phyloP scores from a whole-genome alignment of 805 yeast genomes.

The Sugiyamaella marilandica region DNA sequence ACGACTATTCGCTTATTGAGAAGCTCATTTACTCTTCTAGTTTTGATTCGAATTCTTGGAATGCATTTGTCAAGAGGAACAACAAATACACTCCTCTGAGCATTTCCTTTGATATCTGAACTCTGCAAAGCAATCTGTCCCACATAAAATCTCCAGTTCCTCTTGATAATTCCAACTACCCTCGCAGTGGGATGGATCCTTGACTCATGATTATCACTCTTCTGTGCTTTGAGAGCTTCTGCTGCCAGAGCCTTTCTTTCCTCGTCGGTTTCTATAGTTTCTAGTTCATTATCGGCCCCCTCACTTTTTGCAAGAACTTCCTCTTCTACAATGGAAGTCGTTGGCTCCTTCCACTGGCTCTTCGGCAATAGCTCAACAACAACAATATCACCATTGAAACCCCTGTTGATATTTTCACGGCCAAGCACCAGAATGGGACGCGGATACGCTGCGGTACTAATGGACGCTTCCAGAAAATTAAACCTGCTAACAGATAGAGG shows the following conservation, averaged over 20 bases:
- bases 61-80: slow-evolving; percentile 82
- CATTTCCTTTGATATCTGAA: slow-evolving; percentile 45
- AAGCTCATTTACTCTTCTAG: slow-evolving; percentile 78
- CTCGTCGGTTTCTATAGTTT: slow-evolving; percentile 49
- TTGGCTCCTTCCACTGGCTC: slow-evolving; percentile 81
- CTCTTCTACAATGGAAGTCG: slow-evolving; percentile 74
- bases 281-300: slow-evolving; percentile 41
- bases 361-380: slow-evolving; percentile 86
- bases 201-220: slow-evolving; percentile 39
- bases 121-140: slow-evolving; percentile 79
- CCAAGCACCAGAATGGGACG: slow-evolving; percentile 82
- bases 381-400: slow-evolving; percentile 88
- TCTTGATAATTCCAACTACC: slow-evolving; percentile 78
- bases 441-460: slow-evolving; percentile 64
- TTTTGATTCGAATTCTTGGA: slow-evolving; percentile 81
- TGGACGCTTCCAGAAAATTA: slow-evolving; percentile 83
- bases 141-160: slow-evolving; percentile 95
- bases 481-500: slow-evolving; percentile 73
- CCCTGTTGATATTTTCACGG: slow-evolving; percentile 77
- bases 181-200: slow-evolving; percentile 74
- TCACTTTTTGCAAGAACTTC: slow-evolving; percentile 53
- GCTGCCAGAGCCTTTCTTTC: slow-evolving; percentile 70
- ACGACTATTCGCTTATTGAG: slow-evolving; percentile 88
- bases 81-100: slow-evolving; percentile 76
- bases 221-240: slow-evolving; percentile 58